Conservation (phyloP, 306 rosid species). For the Cucurbita argyrosperma region DNA sequence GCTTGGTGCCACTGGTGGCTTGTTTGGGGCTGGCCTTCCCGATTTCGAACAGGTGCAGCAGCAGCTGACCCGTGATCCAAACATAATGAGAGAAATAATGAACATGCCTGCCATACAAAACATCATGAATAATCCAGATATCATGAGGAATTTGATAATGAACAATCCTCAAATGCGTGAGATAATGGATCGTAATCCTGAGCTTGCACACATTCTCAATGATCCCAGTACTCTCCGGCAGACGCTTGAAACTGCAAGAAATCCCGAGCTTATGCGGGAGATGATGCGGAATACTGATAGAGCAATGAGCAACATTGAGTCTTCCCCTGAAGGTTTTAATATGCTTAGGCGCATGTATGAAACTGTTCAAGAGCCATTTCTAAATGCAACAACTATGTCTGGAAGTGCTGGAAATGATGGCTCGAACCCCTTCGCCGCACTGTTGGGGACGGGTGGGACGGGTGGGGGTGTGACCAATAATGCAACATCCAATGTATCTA, state of each 20-base stretch:
- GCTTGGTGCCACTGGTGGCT: constrained; percentile 38
- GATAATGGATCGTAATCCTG: constrained; percentile 71
- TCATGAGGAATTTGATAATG: constrained; percentile 64
- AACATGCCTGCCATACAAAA: constrained; percentile 66
- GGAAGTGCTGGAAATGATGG: constrained; percentile 45
- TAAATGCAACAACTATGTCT: constrained; percentile 79
- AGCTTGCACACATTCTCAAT: constrained; percentile 68
- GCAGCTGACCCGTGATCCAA: constrained; percentile 51
- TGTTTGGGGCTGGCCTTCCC: constrained; percentile 51
- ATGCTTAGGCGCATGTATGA: constrained; percentile 94
- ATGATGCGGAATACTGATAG: constrained; percentile 92
- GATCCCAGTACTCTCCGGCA: constrained; percentile 79
- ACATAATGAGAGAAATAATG: constrained; percentile 60
- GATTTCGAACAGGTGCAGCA: constrained; percentile 77
- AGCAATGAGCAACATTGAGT: constrained; percentile 86
- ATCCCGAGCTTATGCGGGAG: constrained; percentile 91
- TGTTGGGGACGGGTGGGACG: constrained; percentile 36
- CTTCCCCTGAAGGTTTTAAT: constrained; percentile 85
- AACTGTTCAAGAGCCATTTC: constrained; percentile 83
- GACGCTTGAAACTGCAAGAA: constrained; percentile 80
- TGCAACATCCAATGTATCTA: constrained; percentile 38
- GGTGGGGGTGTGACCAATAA: constrained; percentile 39
- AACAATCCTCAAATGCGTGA: constrained; percentile 84
- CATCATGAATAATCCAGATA: constrained; percentile 51
- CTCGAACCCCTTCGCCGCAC: constrained; percentile 35